phyloP scores from a whole-genome alignment of 148 eudicot species.

The Cornus kousa region DNA sequence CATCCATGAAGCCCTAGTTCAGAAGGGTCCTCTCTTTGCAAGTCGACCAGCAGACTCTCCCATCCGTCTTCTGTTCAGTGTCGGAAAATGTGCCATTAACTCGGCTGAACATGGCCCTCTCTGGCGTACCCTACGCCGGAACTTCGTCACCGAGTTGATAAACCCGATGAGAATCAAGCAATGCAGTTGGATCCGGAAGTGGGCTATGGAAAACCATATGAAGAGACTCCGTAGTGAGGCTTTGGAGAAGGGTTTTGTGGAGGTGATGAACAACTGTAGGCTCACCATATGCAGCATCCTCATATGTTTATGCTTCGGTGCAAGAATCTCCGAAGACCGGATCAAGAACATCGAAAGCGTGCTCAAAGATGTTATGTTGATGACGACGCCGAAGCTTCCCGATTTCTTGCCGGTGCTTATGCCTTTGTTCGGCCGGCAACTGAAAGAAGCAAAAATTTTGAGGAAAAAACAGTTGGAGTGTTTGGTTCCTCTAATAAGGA shows the following conservation, averaged over 20 bases:
- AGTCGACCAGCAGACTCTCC: conserved; percentile 85
- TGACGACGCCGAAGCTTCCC: conserved; percentile 75
- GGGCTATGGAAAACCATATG: conserved; percentile 73
- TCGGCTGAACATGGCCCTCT: conserved; percentile 82
- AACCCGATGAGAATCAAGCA: conserved; percentile 66
- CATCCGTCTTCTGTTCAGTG: conserved; percentile 70
- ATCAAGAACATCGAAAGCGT: conserved; percentile 62
- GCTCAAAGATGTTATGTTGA: conserved; percentile 82
- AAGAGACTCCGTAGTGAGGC: conserved; percentile 47
- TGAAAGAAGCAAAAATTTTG: conserved; percentile 57
- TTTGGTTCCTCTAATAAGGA: conserved; percentile 58
- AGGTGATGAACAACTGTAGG: conserved; percentile 79
- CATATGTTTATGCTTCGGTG: conserved; percentile 86
- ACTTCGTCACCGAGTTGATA: conserved; percentile 79
- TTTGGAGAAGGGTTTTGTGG: conserved; percentile 45
- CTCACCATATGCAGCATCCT: conserved; percentile 72
- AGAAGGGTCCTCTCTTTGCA: conserved; percentile 64
- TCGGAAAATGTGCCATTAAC: conserved; percentile 92
- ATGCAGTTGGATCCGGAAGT: conserved; percentile 80
- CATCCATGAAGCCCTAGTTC: conserved; percentile 87
- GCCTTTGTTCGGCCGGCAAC: conserved; percentile 61
- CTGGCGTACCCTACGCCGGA: conserved; percentile 75
- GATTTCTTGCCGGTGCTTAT: conserved; percentile 75
- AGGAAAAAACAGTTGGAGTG: conserved; percentile 68
- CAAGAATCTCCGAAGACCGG: conserved; percentile 51